Base-by-base conservation (phyloP, 805 yeast genomes). In the Osmozyma mogii region DNA sequence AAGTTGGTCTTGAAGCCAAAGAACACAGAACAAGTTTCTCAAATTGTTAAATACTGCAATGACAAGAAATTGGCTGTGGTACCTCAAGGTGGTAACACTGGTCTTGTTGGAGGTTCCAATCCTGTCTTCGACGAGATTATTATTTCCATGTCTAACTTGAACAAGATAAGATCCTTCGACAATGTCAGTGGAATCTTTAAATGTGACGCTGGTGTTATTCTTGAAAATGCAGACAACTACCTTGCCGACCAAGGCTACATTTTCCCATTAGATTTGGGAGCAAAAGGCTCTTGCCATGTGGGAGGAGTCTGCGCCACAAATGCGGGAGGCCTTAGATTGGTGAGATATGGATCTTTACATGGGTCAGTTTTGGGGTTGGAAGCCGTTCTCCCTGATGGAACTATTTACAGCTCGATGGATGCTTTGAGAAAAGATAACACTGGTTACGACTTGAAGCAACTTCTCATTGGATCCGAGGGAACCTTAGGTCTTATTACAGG, bases 11-110 rank as follows among this genome's bases (percentile, higher is more conserved):
- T 88, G 41, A 84, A 80, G 54, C 97, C 97, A 21, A 80, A 77
- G 45, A 70, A 82, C 9, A 74, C 84, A 2, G 75, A 79, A 38
- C 88, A 88, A 54, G 78, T 89, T 11, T 68, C 88, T 2, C 49
- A 74, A 44, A 84, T 89, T 38, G 50, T 89, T 49, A 75, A 74
- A 52, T 80, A 85, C 57, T 84, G 95, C 63, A 81, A 82, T 49
- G 83, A 78, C 17, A 57, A 75, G 28, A 72, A 69, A 36, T 56
- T 88, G 17, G 95, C 96, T 0, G 75, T 88, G 27, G 95, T 85
- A 7, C 96, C 97, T 10, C 96, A 89, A 59, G 96, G 96, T 50
- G 97, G 97, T 44, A 88, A 89, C 58, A 89, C 96, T 1, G 96
- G 96, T 16, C 68, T 88, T 26, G 97, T 88, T 24, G 97, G 96